Evolutionary conservation across 352 stramenopile genomes (phyloP), one percentile per base, ranked within the genome.

Genomic region (Aphanomyces stellatus): DNA sequence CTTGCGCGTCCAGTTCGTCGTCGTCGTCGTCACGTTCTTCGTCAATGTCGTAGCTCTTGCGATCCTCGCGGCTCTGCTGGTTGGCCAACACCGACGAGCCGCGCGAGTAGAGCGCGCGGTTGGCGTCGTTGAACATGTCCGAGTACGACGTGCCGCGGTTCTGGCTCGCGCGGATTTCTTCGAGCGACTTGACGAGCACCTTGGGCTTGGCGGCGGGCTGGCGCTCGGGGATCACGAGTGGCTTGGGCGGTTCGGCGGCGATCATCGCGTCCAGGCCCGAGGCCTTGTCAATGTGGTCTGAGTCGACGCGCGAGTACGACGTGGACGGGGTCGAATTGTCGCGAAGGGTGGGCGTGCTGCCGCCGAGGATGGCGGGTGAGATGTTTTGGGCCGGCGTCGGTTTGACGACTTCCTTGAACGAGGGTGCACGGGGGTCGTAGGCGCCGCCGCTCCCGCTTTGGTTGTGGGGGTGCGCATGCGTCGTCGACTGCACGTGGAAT

Each of bases 11-110:
- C 8, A 43, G 19, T 17, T 69, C 28, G 10, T n/a, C 65, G 53
- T 74, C 78, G 33, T 74, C 72, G 28, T 69, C 73, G n/a, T 77
- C 75, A 40, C 72, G 77, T 30, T 89, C 80, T 37, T 70, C 48
- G 24, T 65, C 53, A 51, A 93, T 83, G 68, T 93, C 83, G 69
- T 92, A 93, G 70, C 85, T 93, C 8, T 81, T 86, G 46, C 85
- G 85, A 10, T 77, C 72, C 15, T 67, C 60, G 33, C 60, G 60
- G 11, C n/a, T 51, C n/a, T n/a, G n/a, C n/a, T n/a, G n/a, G 49
- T 57, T 57, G 25, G 30, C n/a, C 11, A 30, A 6, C 25, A 57
- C n/a, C 11, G 37, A 57, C 28, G 37, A 57, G 40, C n/a, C n/a
- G 3, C 60, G 60, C 11, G 41, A n/a, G 49, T 67, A 67, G 28